Base-by-base conservation (phyloP, 2,329 filamentous ascomycete genomes). In the Phialemonium atrogriseum region DNA sequence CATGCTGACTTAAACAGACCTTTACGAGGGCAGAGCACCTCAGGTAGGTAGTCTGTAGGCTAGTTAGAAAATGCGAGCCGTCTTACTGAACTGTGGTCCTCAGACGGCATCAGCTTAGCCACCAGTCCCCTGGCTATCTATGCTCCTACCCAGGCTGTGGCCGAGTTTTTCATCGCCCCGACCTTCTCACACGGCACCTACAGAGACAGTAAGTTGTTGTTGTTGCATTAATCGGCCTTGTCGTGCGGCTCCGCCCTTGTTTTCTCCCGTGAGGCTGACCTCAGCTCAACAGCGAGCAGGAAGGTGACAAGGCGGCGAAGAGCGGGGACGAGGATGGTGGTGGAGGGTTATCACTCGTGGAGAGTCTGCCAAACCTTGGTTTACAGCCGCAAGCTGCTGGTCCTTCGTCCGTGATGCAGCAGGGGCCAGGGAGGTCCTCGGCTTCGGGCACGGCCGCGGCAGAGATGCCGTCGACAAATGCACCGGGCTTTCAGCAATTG, bases 21-120 rank as follows among this genome's bases (percentile, higher is more conserved):
- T 78, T 78, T 39, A 77, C 73, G 10, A 60, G 74, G 46, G 74
- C 73, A 18, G 73, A 78, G 46, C 74, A 78, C 52, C 53, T 78
- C 24, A 70, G 71, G 73, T 77, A 42, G 51, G 49, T 28, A 15
- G 11, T 7, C n/a, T n/a, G n/a, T n/a, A n/a, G n/a, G n/a, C 10
- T 21, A 7, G 37, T 30, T 22, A 33, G 23, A 5, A 28, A 36
- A 27, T 26, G 31, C 14, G 38, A 42, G 23, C 27, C 38, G 24
- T 19, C 33, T 36, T 32, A 38, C 52, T 57, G 43, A 55, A 46
- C 37, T 24, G 24, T 20, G 28, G 13, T 36, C 25, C 34, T 10
- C 35, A 77, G 74, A 45, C 70, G 74, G 33, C 74, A 79, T 49
- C 69, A 78, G 49, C 52, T 76, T 23, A 75, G 71, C 43, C 74